Evolutionary conservation across 139 green algal genomes (phyloP).

Genomic region (Picochlorum sp.): DNA sequence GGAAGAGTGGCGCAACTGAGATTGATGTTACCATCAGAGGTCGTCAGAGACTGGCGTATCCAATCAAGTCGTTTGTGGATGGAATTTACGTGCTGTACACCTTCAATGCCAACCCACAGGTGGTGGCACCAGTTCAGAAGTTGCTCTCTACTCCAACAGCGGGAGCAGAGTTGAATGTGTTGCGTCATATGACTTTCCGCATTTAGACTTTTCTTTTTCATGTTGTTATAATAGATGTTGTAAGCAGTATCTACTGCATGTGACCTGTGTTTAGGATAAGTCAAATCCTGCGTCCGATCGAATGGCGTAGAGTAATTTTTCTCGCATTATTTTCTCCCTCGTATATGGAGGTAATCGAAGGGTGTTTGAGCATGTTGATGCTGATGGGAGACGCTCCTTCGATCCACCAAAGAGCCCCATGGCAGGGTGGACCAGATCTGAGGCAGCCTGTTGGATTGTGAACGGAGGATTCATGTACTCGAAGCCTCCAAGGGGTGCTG

Average conservation of each 20-base stretch:
- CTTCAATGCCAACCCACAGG: slow-evolving; percentile 51
- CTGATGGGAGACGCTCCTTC: slow-evolving; percentile 83
- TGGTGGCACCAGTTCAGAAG: slow-evolving; percentile 62
- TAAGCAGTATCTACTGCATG: not conserved
- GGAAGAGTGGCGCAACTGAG: slow-evolving; percentile 57
- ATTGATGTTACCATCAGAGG: slow-evolving; percentile 61
- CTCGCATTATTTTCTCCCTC: slow-evolving; percentile 32
- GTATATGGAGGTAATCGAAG: slow-evolving; percentile 60
- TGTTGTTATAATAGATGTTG: slow-evolving; percentile 1
- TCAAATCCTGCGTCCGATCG: slow-evolving; percentile 78
- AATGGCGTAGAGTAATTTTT: slow-evolving; percentile 91
- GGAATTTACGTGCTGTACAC: slow-evolving; percentile 85
- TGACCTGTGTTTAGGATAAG: slow-evolving; percentile 45
- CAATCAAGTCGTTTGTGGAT: slow-evolving; percentile 74
- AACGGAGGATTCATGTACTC: slow-evolving; percentile 74
- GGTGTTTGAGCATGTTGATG: slow-evolving; percentile 75
- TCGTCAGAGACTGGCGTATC: slow-evolving; percentile 68
- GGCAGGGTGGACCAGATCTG: slow-evolving; percentile 31
- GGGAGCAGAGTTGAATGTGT: slow-evolving; percentile 65
- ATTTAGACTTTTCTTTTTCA: not conserved
- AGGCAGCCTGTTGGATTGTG: slow-evolving; percentile 75
- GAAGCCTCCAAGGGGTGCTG: slow-evolving; percentile 86
- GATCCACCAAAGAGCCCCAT: slow-evolving; percentile 43
- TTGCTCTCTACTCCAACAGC: slow-evolving; percentile 66
- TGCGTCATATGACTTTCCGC: slow-evolving; percentile 68